These are phyloP conservation scores for Teratosphaeria gauchensis DNA, from an alignment of 2,329 filamentous ascomycete genomes.

Conservation along the genomic window DNA sequence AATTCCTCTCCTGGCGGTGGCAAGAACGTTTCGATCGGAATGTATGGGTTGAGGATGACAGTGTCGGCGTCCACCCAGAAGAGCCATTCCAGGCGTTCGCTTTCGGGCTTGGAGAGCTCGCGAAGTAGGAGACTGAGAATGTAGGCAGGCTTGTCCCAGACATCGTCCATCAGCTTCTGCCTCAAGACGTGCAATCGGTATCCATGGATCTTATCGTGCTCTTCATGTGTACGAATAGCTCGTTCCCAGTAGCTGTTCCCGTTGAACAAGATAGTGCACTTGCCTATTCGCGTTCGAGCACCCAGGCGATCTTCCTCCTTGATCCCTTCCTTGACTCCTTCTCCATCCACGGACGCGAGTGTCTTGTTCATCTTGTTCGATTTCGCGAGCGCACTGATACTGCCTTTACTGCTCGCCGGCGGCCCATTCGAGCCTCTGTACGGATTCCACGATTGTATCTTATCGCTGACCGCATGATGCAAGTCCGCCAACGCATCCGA, in stretches of 20 bases:
- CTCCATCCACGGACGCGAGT: constrained; percentile 6
- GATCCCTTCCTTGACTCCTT: constrained; percentile 17
- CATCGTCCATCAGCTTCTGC: constrained; percentile 31
- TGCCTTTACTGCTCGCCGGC: neutral
- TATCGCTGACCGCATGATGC: constrained; percentile 24
- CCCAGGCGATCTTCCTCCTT: constrained; percentile 20
- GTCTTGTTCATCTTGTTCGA: neutral
- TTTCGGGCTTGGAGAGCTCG: constrained; percentile 29
- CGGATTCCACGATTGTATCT: constrained; percentile 22
- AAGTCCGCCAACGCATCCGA: constrained; percentile 24
- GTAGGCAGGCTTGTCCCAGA: constrained; percentile 39
- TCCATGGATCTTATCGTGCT: constrained; percentile 32
- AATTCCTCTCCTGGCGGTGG: constrained; percentile 26
- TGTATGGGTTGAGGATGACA: constrained; percentile 34
- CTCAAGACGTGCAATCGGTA: constrained; percentile 35
- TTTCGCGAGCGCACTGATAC: too few relatives aligned
- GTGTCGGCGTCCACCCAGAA: constrained; percentile 38
- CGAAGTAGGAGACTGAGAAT: constrained; percentile 31
- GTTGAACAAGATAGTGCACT: constrained; percentile 32
- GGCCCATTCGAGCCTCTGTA: constrained; percentile 7
- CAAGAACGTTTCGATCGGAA: constrained; percentile 32
- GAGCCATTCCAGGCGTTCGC: constrained; percentile 33
- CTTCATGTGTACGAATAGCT: constrained; percentile 32
- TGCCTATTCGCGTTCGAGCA: constrained; percentile 26
- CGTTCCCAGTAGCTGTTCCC: constrained; percentile 31